Evolutionary conservation across 257 asterid genomes (phyloP).

Genomic region (Lycium barbarum): DNA sequence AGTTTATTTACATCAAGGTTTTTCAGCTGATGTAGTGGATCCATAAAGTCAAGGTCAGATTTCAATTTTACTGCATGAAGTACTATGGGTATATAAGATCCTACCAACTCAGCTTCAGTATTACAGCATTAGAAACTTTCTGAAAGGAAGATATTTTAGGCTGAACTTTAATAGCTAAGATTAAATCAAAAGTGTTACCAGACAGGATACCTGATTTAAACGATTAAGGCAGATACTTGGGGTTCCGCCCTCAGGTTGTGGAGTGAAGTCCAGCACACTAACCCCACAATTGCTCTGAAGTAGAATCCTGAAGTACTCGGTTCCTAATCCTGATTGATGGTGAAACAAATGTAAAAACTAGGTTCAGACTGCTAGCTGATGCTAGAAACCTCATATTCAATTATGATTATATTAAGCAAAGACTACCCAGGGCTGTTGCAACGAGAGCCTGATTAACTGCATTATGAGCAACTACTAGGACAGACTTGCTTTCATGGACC

Average conservation of each 20-base stretch:
- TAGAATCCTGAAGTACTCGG: slow-evolving; percentile 83
- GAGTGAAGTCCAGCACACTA: slow-evolving; percentile 91
- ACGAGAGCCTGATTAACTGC: slow-evolving; percentile 98
- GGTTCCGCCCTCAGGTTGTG: slow-evolving; percentile 66
- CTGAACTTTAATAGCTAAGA: not conserved
- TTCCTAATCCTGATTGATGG: slow-evolving; percentile 63
- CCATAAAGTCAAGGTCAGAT: not conserved
- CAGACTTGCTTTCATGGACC: slow-evolving; percentile 73
- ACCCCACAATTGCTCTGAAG: slow-evolving; percentile 98
- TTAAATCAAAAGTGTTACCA: not conserved
- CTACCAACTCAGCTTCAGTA: not conserved
- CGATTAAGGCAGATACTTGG: slow-evolving; percentile 82
- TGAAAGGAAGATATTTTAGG: not conserved
- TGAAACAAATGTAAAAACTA: not conserved
- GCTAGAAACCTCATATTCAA: not conserved
- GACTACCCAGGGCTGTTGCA: slow-evolving; percentile 88
- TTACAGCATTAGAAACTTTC: not conserved
- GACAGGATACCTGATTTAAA: slow-evolving; percentile 74
- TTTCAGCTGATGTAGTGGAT: not conserved
- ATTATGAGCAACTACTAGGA: slow-evolving; percentile 94
- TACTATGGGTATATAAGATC: not conserved
- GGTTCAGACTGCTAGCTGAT: not conserved
- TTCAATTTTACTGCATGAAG: not conserved
- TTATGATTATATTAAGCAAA: slow-evolving; percentile 4
- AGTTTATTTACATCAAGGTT: too few species aligned